Evolutionary conservation across 1,284 basidiomycete genomes (phyloP).

Genomic region (Heliocybe sulcata): DNA sequence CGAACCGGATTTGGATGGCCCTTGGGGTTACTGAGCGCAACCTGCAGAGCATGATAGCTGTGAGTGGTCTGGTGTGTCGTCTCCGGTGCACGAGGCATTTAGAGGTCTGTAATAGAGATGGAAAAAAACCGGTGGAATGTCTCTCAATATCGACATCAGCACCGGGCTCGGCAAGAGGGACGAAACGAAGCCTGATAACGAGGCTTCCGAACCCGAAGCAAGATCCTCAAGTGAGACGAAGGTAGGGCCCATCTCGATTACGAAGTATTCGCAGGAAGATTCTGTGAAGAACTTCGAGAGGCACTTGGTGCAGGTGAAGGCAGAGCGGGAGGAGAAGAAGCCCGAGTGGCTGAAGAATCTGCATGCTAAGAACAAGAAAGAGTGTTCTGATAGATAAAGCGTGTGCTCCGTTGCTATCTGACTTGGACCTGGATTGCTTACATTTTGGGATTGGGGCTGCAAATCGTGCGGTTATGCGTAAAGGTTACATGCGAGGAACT

Average conservation of each 20-base stretch:
- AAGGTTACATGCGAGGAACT: no score
- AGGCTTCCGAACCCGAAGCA: background rate
- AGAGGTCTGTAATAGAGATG: background rate
- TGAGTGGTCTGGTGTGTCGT: background rate
- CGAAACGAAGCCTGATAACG: background rate
- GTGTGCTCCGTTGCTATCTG: no score
- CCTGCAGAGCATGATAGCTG: conserved; percentile 6
- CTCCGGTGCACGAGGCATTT: background rate
- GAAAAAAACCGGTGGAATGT: no score
- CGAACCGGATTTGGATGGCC: conserved; percentile 18
- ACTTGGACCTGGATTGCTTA: no score
- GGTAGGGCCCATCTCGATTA: background rate
- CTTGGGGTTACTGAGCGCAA: conserved; percentile 10
- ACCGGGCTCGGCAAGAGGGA: background rate
- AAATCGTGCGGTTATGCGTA: no score
- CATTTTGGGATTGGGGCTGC: no score
- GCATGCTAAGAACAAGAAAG: background rate
- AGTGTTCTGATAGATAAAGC: background rate
- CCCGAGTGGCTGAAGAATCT: conserved; percentile 14
- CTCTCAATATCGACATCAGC: background rate
- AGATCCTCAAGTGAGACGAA: background rate
- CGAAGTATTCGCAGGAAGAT: background rate
- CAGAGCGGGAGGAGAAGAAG: conserved; percentile 11
- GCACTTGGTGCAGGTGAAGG: background rate
- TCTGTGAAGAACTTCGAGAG: background rate